Base-by-base conservation (phyloP, 2,329 filamentous ascomycete species). In the Talaromyces funiculosus region DNA sequence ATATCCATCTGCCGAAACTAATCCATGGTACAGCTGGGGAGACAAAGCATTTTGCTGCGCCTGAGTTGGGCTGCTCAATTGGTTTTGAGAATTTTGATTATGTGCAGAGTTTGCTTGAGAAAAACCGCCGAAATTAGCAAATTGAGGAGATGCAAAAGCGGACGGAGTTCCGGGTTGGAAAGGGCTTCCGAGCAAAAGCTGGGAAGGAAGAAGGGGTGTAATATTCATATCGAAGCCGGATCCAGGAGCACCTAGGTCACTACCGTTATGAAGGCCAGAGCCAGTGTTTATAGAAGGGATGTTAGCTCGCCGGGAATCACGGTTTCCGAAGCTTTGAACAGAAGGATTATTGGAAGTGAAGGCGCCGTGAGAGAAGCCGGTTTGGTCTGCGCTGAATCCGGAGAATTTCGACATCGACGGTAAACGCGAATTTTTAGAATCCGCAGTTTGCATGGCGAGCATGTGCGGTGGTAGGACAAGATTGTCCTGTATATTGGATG, bases 211-310 rank as follows among this genome's bases (percentile, higher is more conserved):
- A 66, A 99, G 84, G 65, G 94, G 93, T 10, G 94, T 97, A 77
- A 97, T 97, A 78, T 97, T 94, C 93, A 97, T 97, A 72, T 97
- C 94, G 72, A 92, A 96, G 45, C 85, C 91, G 54, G 91, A 93
- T 45, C 90, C 92, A 16, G 94, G 92, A 24, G 90, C 93, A 66
- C 89, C 82, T 85, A 96, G 86, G 65, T 96, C 92, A 68, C 83
- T 84, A 62, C 78, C 80, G 73, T 82, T 85, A 69, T 84, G 82
- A 64, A 81, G 78, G 58, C 76, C 77, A 64, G 85, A 80, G 71
- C 89, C 87, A 22, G 94, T 97, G 76, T 97, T 97, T 79, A 97
- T 96, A 65, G 88, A 87, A 65, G 93, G 91, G 71, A 97, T 90
- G 78, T 95, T 96, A 64, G 76, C 76, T 67, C 92, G 85, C 69